A percentile compares a stretch with the other conserved stretches of the same genome.
Conservation (phyloP, 768 basidiomycete genomes). For the Podaxis sp. region DNA sequence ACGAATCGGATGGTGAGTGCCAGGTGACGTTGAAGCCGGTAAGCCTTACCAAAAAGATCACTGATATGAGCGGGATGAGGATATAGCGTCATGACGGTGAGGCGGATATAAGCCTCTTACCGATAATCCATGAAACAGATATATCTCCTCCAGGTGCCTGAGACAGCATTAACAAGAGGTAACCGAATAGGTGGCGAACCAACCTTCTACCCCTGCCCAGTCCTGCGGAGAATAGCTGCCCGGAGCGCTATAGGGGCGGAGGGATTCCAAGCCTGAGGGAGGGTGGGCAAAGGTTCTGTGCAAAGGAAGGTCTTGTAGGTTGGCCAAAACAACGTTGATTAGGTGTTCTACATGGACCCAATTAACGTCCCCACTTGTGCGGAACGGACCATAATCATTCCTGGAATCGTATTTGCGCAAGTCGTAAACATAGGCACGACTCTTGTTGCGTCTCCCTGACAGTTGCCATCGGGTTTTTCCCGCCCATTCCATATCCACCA, state of each 20-base stretch:
- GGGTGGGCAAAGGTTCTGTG: constrained; percentile 39
- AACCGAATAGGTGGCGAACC: not conserved
- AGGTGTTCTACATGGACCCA: constrained; percentile 67
- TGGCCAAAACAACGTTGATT: constrained; percentile 49
- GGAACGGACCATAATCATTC: constrained; percentile 62
- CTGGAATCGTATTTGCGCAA: constrained; percentile 52
- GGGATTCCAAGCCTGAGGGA: constrained; percentile 48
- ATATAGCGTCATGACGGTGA: not conserved
- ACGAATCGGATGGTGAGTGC: not conserved
- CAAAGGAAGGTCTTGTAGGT: constrained; percentile 45
- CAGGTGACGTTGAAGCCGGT: not conserved
- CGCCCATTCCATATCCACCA: constrained; percentile 25
- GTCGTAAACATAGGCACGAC: constrained; percentile 63
- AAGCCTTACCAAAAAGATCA: constrained; percentile 41
- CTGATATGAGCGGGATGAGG: constrained; percentile 18
- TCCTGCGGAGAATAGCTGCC: constrained; percentile 38
- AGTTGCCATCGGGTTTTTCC: constrained; percentile 16
- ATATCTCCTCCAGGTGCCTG: constrained; percentile 68
- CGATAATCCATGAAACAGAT: constrained; percentile 81
- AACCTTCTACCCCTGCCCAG: constrained; percentile 74
- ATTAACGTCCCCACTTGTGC: constrained; percentile 40
- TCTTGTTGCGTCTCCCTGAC: constrained; percentile 37
- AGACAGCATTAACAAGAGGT: not conserved
- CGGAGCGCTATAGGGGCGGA: constrained; percentile 54
- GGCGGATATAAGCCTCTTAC: constrained; percentile 28